These are phyloP conservation scores for Cystobasidiaceae sp. DNA, from an alignment of 1,284 basidiomycete genomes.

Conservation along the genomic window DNA sequence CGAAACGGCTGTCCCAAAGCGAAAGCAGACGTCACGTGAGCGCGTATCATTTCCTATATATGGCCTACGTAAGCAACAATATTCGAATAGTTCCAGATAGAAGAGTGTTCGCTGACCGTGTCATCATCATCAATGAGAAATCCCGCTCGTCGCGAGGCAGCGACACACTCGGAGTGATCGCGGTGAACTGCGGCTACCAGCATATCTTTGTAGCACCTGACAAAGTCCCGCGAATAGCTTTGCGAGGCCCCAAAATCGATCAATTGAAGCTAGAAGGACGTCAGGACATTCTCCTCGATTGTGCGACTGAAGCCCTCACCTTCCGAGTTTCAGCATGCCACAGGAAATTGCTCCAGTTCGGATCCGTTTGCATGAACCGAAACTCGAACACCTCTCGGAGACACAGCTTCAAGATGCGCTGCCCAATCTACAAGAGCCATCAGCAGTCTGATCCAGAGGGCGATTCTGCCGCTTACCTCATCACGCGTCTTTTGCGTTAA, in stretches of 20 bases:
- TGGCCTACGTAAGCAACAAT: too few relatives aligned
- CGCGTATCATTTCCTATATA: too few relatives aligned
- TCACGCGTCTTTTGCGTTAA: constrained; percentile 66
- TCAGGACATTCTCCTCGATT: not conserved
- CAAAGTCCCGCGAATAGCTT: constrained; percentile 78
- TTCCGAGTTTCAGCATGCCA: constrained; percentile 64
- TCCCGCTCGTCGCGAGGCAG: constrained; percentile 71
- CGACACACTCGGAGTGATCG: constrained; percentile 64
- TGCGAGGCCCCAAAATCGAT: constrained; percentile 96
- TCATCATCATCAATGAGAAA: constrained; percentile 88
- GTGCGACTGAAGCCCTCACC: constrained; percentile 43
- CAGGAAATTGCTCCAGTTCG: constrained; percentile 97
- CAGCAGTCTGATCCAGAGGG: not conserved
- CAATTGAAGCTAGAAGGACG: constrained; percentile 61
- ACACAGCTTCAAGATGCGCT: constrained; percentile 75
- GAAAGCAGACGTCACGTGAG: too few relatives aligned
- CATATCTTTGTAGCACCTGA: constrained; percentile 78
- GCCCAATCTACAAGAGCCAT: constrained; percentile 62
- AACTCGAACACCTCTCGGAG: constrained; percentile 86
- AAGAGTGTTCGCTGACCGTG: not conserved
- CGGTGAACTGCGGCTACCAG: constrained; percentile 70
- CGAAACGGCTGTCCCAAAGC: too few relatives aligned
- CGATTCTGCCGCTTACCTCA: constrained; percentile 55
- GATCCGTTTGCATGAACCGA: constrained; percentile 95
- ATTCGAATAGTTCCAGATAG: not conserved